phyloP scores from a whole-genome alignment of 1,284 basidiomycete species.

The Apiotrichum domesticum region DNA sequence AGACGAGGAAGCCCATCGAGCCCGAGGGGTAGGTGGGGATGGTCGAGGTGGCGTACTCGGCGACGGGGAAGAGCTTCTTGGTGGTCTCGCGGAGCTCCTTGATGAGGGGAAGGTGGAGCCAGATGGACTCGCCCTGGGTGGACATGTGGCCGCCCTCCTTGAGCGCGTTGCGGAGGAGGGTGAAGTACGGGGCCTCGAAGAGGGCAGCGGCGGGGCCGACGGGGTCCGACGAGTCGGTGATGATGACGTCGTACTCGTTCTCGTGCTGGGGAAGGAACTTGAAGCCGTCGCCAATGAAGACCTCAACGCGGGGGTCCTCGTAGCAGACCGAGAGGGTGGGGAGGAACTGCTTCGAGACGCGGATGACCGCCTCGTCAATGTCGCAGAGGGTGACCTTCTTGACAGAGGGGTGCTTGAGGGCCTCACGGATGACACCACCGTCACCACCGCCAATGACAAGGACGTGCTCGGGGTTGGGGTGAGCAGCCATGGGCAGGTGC shows the following conservation, averaged over 20 bases:
- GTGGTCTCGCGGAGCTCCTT: conserved; percentile 68
- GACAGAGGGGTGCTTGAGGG: conserved; percentile 88
- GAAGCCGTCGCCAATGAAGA: conserved; percentile 94
- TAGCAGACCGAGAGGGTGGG: conserved; percentile 90
- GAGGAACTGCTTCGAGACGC: conserved; percentile 87
- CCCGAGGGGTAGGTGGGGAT: conserved; percentile 97
- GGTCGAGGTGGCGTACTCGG: conserved; percentile 91
- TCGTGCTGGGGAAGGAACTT: conserved; percentile 89
- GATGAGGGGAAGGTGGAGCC: conserved; percentile 91
- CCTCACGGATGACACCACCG: conserved; percentile 94
- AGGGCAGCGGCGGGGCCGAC: conserved; percentile 91
- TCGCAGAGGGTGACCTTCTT: conserved; percentile 93
- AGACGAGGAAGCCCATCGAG: conserved; percentile 93
- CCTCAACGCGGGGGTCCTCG: conserved; percentile 73
- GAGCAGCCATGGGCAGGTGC: conserved; percentile 87
- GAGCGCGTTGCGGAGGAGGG: conserved; percentile 84
- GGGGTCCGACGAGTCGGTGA: conserved; percentile 98
- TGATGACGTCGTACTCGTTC: conserved; percentile 91
- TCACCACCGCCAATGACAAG: conserved; percentile 96
- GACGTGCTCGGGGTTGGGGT: conserved; percentile 93
- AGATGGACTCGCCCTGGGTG: conserved; percentile 93
- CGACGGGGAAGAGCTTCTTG: conserved; percentile 70
- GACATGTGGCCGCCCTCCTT: conserved; percentile 88
- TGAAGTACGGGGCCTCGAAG: conserved; percentile 97
- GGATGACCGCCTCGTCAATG: conserved; percentile 97